Conservation (phyloP, 345 rosid genomes). For the Odontarrhena argentea region DNA sequence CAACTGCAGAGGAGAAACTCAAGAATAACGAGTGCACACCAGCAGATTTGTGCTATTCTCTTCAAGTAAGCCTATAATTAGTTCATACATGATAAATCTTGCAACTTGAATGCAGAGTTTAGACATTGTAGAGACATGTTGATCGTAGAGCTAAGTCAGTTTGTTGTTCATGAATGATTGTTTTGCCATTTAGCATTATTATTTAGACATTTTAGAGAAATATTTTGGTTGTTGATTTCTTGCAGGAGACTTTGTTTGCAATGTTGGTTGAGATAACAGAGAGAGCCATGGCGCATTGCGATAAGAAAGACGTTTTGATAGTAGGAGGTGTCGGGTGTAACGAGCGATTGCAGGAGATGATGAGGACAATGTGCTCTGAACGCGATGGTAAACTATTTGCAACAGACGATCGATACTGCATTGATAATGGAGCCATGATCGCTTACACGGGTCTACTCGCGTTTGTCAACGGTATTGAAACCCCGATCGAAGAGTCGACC, state of each 20-base stretch:
- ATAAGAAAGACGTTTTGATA: conserved; percentile 83
- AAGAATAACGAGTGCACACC: conserved; percentile 82
- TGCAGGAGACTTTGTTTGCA: conserved; percentile 83
- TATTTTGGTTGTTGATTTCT: neutral
- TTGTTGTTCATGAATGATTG: neutral
- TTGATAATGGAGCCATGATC: conserved; percentile 98
- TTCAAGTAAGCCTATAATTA: conserved; percentile 58
- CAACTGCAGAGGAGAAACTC: conserved; percentile 81
- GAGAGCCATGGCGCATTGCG: conserved; percentile 98
- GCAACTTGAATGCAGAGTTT: neutral
- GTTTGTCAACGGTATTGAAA: conserved; percentile 64
- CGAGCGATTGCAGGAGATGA: conserved; percentile 93
- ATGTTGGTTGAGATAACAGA: conserved; percentile 98
- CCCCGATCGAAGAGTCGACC: conserved; percentile 79
- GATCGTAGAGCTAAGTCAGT: neutral
- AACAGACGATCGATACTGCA: conserved; percentile 86
- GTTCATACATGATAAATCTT: neutral
- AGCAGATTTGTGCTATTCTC: conserved; percentile 92
- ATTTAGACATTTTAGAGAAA: neutral
- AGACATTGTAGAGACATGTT: neutral
- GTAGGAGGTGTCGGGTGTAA: conserved; percentile 98
- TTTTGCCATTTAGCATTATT: neutral
- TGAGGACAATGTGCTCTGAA: conserved; percentile 91
- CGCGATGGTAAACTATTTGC: conserved; percentile 84
- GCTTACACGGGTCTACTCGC: conserved; percentile 93